These are phyloP conservation scores for Cladosporium sp. DNA, from an alignment of 2,329 filamentous ascomycete genomes.

Conservation along the genomic window DNA sequence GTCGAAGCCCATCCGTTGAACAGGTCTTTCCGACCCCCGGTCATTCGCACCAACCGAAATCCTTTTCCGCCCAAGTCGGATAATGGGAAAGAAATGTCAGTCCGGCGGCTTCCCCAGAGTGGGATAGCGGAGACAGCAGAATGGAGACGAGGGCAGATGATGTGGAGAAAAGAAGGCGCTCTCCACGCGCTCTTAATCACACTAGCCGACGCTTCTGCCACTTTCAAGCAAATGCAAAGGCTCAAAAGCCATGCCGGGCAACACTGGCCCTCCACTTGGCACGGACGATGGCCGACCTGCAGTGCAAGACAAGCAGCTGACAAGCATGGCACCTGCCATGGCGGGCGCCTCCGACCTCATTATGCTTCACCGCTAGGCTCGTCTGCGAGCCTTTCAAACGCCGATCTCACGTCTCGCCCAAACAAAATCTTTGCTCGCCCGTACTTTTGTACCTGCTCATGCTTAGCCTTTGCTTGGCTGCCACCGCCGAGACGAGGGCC, in stretches of 20 bases:
- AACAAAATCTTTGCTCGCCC: constrained; percentile 2
- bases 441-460: background rate
- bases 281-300: constrained; percentile 1
- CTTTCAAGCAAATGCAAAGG: background rate
- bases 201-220: constrained; percentile 2
- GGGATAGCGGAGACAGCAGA: background rate
- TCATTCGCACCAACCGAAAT: background rate
- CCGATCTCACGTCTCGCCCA: constrained; percentile 5
- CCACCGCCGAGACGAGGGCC: background rate
- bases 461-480: constrained; percentile 11
- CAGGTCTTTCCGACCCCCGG: background rate
- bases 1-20: background rate
- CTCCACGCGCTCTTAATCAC: constrained; percentile 2
- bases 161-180: background rate
- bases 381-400: constrained; percentile 1
- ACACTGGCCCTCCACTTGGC: background rate
- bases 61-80: background rate
- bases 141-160: background rate
- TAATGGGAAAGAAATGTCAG: background rate
- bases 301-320: constrained; percentile 4
- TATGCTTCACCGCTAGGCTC: constrained; percentile 13
- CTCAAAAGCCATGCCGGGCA: background rate
- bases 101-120: background rate
- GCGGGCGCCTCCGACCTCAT: constrained; percentile 2
- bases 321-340: background rate